A percentile compares a stretch with the other conserved stretches of the same genome.
phyloP scores from a whole-genome alignment of 2,329 filamentous ascomycete genomes.

The Colletotrichum lini region DNA sequence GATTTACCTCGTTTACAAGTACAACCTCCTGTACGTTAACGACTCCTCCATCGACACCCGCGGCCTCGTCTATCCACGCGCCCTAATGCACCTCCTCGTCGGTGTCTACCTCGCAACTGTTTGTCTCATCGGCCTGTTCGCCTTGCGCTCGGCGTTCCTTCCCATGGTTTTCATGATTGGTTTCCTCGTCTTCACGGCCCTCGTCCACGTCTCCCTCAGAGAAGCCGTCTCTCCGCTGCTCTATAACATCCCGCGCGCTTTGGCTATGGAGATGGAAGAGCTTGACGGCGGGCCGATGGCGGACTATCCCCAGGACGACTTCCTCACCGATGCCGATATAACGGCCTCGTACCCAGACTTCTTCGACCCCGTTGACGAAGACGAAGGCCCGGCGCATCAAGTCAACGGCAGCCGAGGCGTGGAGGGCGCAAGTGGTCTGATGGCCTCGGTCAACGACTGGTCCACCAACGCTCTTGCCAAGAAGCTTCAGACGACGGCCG shows the following conservation, averaged over 20 bases:
- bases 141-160: conserved; percentile 75
- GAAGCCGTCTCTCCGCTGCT: conserved; percentile 82
- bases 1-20: conserved; percentile 90
- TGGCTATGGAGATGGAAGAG: conserved; percentile 68
- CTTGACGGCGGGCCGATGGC: conserved; percentile 40
- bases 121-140: conserved; percentile 89
- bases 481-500: conserved; percentile 49
- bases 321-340: conserved; percentile 33
- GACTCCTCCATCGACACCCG: conserved; percentile 89
- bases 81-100: conserved; percentile 86
- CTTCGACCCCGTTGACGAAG: conserved; percentile 45
- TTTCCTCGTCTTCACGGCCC: conserved; percentile 80
- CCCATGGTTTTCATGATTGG: conserved; percentile 83
- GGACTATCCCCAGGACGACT: conserved; percentile 25
- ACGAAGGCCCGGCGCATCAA: conserved; percentile 44
- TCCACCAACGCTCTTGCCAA: conserved; percentile 55
- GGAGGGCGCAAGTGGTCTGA: conserved; percentile 56
- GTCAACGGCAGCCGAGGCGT: conserved; percentile 51
- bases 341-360: conserved; percentile 32
- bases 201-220: conserved; percentile 83
- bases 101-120: conserved; percentile 88
- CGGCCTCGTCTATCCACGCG: conserved; percentile 89
- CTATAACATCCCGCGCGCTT: conserved; percentile 83
- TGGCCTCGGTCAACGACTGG: conserved; percentile 51
- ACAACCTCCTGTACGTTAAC: conserved; percentile 91